phyloP scores from a whole-genome alignment of 768 basidiomycete genomes.

The Boletus subcaerulescens region DNA sequence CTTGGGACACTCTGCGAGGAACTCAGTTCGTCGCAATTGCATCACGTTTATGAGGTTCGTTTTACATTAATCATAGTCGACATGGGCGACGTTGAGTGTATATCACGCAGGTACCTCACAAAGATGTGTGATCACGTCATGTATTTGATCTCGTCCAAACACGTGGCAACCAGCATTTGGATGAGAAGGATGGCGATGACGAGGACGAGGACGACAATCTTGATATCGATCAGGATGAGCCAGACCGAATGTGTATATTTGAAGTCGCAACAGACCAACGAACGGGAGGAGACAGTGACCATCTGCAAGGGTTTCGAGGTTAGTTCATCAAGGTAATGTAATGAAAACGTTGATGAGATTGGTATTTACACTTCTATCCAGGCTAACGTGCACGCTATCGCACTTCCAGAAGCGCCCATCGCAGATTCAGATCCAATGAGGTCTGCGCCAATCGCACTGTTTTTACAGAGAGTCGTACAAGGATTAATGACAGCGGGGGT shows the following conservation, averaged over 20 bases:
- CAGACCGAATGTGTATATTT: slow-evolving; percentile 50
- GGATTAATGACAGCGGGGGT: slow-evolving; percentile 36
- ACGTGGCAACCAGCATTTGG: slow-evolving; percentile 46
- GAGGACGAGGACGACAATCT: slow-evolving; percentile 21
- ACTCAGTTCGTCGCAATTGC: too few relatives aligned
- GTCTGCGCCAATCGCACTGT: slow-evolving; percentile 16
- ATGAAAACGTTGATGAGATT: not conserved
- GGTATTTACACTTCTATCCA: not conserved
- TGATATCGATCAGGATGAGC: slow-evolving; percentile 36
- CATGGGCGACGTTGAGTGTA: too few relatives aligned
- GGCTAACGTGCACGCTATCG: slow-evolving; percentile 11
- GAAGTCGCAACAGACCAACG: slow-evolving; percentile 50
- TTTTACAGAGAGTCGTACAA: slow-evolving; percentile 37
- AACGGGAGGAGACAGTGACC: slow-evolving; percentile 51
- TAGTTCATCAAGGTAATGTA: not conserved
- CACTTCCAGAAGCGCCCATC: slow-evolving; percentile 1
- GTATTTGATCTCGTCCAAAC: slow-evolving; percentile 47
- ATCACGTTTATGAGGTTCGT: too few relatives aligned
- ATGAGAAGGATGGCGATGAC: slow-evolving; percentile 34
- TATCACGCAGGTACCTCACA: too few relatives aligned
- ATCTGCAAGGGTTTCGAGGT: slow-evolving; percentile 47
- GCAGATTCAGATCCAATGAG: slow-evolving; percentile 6
- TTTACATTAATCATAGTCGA: too few relatives aligned
- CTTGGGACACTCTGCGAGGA: too few relatives aligned
- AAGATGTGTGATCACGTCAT: slow-evolving; percentile 58